Base-by-base conservation (phyloP, 768 basidiomycete species). In the Rickenella mellea region DNA sequence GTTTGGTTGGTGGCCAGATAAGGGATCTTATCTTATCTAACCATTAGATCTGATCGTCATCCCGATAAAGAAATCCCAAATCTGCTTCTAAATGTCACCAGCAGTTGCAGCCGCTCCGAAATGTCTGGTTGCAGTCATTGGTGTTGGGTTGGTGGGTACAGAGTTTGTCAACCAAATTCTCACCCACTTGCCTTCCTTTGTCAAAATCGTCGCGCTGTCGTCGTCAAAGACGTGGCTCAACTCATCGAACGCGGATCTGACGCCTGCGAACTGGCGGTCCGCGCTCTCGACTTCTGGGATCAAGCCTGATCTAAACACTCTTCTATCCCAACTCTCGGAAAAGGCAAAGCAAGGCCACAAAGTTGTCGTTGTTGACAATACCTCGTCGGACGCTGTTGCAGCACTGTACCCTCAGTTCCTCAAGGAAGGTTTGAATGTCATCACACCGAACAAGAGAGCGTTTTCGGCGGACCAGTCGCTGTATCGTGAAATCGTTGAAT, bases 361-460 rank as follows among this genome's bases (percentile, higher is more conserved):
- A 31, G 81, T 80, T 2, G 70, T 96, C 32, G 52, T 85, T 24
- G 83, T 99, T 45, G 96, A 99, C 62, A 94, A 92, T 59, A 97
- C 96, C 0, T 85, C 91, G 1, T 83, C 86, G 26, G 83, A 89
- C 28, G 70, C 67, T 11, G 76, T 98, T 15, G 93, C 94, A 2
- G 66, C 67, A 19, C 54, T 82, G 41, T 99, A 98, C 61, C 90
- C 96, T 0, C 63, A 65, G 27, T 84, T 92, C 65, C 64, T 98
- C 32, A 65, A 67, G 39, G 73, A 73, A 4, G 92, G 93, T 3
- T 74, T 98, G 45, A 75, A 81, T 55, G 78, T 99, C 52, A 78
- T 94, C 35, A 99, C 96, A 1, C 94, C 96, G 12, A 99, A 98
- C 71, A 99, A 99, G 64, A 98, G 97, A 64, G 96, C 86, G 1